Evolutionary conservation across 208 protist genomes (phyloP).

Genomic region (Sergeia podlipaevii): DNA sequence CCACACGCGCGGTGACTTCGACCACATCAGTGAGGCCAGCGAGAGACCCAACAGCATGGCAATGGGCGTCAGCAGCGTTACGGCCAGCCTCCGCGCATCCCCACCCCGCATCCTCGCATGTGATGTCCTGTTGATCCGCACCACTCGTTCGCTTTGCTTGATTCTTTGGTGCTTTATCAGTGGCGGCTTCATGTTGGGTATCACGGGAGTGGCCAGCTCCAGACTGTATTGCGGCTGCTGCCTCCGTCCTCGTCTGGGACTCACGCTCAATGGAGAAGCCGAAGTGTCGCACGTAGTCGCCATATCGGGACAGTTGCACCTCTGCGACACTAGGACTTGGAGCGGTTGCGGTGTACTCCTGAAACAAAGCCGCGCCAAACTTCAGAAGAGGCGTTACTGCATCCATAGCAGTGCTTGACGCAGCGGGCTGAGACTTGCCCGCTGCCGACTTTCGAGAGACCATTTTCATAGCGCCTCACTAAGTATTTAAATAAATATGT

Average conservation of each 20-base stretch:
- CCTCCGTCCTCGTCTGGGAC: background rate
- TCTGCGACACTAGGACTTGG: slow-evolving; percentile 11
- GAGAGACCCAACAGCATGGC: slow-evolving; percentile 15
- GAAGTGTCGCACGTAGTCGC: slow-evolving; percentile 84
- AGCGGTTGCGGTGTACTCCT: slow-evolving; percentile 15
- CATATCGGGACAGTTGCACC: slow-evolving; percentile 57
- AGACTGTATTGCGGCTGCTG: background rate
- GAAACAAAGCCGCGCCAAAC: slow-evolving; percentile 50
- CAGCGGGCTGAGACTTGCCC: too few species aligned
- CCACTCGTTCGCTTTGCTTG: background rate
- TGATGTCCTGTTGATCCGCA: background rate
- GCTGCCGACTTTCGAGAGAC: too few species aligned
- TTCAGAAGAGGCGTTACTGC: slow-evolving; percentile 26
- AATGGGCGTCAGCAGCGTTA: slow-evolving; percentile 34
- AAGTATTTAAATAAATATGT: too few species aligned
- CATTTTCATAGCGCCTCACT: too few species aligned
- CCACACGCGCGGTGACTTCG: slow-evolving; percentile 15
- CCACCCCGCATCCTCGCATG: slow-evolving; percentile 41
- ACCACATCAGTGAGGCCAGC: slow-evolving; percentile 13
- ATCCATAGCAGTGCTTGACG: too few species aligned
- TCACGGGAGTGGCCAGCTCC: background rate
- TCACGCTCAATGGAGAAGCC: slow-evolving; percentile 75
- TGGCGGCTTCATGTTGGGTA: background rate
- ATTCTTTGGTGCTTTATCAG: background rate
- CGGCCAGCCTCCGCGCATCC: slow-evolving; percentile 25